Evolutionary conservation across 73 alveolate genomes (phyloP), one percentile per base, ranked within the genome.

Genomic region (Vitrella brassicaformis): DNA sequence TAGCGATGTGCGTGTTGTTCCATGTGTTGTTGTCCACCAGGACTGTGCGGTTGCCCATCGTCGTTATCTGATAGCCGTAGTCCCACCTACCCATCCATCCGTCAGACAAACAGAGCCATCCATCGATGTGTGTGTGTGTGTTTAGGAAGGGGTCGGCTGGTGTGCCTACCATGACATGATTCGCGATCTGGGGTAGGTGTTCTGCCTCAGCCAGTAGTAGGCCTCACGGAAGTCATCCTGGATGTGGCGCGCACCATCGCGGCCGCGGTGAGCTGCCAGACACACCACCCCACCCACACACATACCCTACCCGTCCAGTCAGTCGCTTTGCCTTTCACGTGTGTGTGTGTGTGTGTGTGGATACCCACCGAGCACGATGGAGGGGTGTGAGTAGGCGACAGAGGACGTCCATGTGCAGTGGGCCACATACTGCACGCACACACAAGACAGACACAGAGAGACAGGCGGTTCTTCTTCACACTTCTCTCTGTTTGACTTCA

Each of bases 171-270:
- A 92, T 4, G 94, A 80, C 86, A 91, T 89, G 18, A 92, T 88
- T 72, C 87, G 89, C 31, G 93, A 90, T 84, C 86, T 91, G 47
- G 94, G 88, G 46, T 79, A 84, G 29, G 96, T 90, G 80, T 92
- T 92, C 91, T 78, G 81, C 78, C 98, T 89, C 26, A 92, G 72
- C 98, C 98, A 92, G 85, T 89, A 91, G 74, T 92, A 92, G 31
- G 97, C 98, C 74, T 92, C 98, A 82, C 98, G 85, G 81, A 80
- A 92, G 81, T 92, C 98, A 84, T 92, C 98, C 31, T 78, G 77
- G 46, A 84, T 87, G 31, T 71, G 82, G 70, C 93, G 75, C 68
- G 73, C 80, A 22, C 93, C 93, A 66, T 73, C 73, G 66, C 86
- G 71, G 0, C 27, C 0, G 26, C 79, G 22, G 0, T 27, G 27